phyloP scores from a whole-genome alignment of 176 grass and related monocot species.

The Aechmea fasciata region DNA sequence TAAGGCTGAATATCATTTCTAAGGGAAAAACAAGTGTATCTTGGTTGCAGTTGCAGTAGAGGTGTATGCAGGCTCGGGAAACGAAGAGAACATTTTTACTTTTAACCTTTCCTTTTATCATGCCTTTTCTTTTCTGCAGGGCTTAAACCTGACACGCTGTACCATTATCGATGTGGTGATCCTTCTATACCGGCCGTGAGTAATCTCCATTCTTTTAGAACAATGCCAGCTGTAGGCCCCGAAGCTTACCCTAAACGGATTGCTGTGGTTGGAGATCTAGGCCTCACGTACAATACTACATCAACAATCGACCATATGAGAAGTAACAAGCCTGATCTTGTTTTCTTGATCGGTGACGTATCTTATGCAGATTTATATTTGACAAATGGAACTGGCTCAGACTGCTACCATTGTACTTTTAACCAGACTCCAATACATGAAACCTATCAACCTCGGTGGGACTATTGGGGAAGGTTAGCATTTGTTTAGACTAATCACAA shows the following conservation, averaged over 20 bases:
- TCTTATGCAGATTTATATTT: constrained; percentile 78
- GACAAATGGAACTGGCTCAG: constrained; percentile 64
- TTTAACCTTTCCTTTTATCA: neutral
- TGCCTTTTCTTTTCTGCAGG: constrained; percentile 24
- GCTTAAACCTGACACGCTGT: constrained; percentile 38
- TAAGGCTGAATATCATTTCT: neutral
- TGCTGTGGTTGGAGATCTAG: constrained; percentile 73
- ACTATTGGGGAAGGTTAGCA: constrained; percentile 73
- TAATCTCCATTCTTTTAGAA: constrained; percentile 43
- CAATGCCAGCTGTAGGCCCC: constrained; percentile 57
- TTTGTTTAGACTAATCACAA: neutral
- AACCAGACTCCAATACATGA: constrained; percentile 59
- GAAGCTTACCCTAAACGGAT: constrained; percentile 51
- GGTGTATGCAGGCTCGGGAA: neutral
- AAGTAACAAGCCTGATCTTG: constrained; percentile 56
- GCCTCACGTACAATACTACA: constrained; percentile 79
- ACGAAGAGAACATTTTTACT: neutral
- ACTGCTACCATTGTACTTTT: constrained; percentile 71
- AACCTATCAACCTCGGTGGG: constrained; percentile 86
- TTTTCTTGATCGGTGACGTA: constrained; percentile 75
- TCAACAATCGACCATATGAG: constrained; percentile 69
- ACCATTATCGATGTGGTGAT: constrained; percentile 76
- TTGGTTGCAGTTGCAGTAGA: no score
- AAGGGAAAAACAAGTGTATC: neutral
- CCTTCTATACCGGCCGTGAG: constrained; percentile 50